These are phyloP conservation scores for Pseudogymnoascus sp. DNA, from an alignment of 2,329 filamentous ascomycete species.

Conservation along the genomic window DNA sequence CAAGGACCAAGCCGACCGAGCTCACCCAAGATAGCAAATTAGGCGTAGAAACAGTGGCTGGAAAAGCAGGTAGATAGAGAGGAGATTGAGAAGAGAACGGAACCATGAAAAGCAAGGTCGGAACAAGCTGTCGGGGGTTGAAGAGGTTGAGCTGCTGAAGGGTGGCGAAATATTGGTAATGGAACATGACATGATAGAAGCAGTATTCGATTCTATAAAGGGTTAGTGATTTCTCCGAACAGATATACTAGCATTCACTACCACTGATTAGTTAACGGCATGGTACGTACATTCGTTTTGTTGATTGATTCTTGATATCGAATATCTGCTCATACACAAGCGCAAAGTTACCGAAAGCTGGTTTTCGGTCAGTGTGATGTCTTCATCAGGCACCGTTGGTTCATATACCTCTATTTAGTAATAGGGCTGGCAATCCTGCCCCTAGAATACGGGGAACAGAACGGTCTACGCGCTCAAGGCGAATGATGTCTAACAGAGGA, in stretches of 20 bases:
- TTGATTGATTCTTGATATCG: constrained; percentile 5
- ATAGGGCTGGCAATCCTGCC: constrained; percentile 24
- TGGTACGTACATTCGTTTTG: constrained; percentile 14
- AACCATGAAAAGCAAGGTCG: constrained; percentile 22
- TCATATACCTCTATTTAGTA: constrained; percentile 22
- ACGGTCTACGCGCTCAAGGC: constrained; percentile 18
- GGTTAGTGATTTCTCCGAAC: constrained; percentile 13
- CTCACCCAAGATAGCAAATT: constrained; percentile 17
- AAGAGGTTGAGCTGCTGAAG: constrained; percentile 28
- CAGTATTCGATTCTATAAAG: constrained; percentile 19
- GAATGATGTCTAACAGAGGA: constrained; percentile 22
- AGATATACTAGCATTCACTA: neutral
- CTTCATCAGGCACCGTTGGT: neutral
- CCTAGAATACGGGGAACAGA: constrained; percentile 21
- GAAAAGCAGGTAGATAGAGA: constrained; percentile 17
- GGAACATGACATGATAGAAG: constrained; percentile 23
- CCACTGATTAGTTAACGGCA: constrained; percentile 13
- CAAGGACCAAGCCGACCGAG: constrained; percentile 15
- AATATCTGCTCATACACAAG: constrained; percentile 10
- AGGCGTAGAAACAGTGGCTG: constrained; percentile 11
- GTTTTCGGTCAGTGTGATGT: neutral
- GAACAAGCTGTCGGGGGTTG: constrained; percentile 18
- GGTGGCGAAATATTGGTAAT: constrained; percentile 27
- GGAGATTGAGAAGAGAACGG: constrained; percentile 25
- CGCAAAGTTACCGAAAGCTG: constrained; percentile 17